A percentile compares a stretch with the other conserved stretches of the same genome.
Conservation (phyloP, 169 alveolate species). For the Theileria orientalis region DNA sequence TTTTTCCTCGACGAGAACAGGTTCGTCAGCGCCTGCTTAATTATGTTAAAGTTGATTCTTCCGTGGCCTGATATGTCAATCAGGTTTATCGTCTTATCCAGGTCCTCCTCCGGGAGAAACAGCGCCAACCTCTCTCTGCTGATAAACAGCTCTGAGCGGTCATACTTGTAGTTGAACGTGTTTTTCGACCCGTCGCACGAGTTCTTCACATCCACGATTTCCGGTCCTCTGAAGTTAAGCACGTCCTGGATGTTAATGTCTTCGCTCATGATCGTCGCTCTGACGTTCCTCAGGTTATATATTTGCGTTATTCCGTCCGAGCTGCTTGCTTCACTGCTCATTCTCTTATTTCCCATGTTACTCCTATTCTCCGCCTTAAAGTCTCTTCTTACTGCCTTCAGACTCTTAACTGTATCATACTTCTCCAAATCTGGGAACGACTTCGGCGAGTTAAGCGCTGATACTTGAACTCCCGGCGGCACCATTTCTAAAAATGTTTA, state of each 20-base stretch:
- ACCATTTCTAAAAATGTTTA: background rate
- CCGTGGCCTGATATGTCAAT: constrained; percentile 80
- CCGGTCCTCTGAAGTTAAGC: constrained; percentile 18
- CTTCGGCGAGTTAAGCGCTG: background rate
- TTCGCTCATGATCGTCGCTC: constrained; percentile 5
- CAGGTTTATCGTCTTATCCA: constrained; percentile 70
- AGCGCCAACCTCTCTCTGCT: constrained; percentile 25
- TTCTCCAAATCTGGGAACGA: background rate
- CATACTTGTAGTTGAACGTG: constrained; percentile 4
- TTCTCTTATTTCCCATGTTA: background rate
- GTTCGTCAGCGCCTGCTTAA: constrained; percentile 68
- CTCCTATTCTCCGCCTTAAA: background rate
- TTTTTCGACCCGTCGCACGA: background rate
- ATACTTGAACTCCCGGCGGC: background rate
- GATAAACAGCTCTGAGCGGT: constrained; percentile 20
- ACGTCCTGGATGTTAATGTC: constrained; percentile 9
- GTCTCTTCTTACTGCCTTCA: no score
- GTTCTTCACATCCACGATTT: background rate
- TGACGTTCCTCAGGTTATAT: background rate
- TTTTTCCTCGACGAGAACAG: constrained; percentile 70
- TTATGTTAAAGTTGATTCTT: constrained; percentile 67
- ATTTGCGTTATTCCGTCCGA: background rate
- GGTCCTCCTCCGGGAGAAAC: constrained; percentile 71
- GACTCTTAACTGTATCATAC: no score
- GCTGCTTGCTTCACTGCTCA: background rate